Evolutionary conservation across 352 stramenopile genomes (phyloP).

Genomic region (Globisporangium splendens): DNA sequence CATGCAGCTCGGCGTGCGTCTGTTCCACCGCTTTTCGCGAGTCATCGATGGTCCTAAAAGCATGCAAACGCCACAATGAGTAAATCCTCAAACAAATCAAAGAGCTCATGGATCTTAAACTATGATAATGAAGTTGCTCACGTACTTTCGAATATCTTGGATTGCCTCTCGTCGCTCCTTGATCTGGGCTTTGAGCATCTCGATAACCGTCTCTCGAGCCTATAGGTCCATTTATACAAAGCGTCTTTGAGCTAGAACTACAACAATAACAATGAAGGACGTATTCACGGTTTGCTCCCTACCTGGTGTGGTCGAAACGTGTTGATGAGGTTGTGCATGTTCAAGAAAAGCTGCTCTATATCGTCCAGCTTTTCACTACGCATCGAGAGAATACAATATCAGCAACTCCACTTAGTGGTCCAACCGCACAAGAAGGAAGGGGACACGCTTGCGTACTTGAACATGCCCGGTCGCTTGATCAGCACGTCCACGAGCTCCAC

Average conservation of each 20-base stretch:
- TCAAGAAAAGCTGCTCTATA: conserved; percentile 83
- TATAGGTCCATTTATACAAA: neutral
- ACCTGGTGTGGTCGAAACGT: conserved; percentile 81
- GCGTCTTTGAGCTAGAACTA: too few species aligned
- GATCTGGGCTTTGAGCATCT: conserved; percentile 80
- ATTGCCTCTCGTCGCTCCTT: conserved; percentile 67
- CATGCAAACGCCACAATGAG: neutral
- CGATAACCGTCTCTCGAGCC: conserved; percentile 75
- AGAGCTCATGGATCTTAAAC: neutral
- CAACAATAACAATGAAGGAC: neutral
- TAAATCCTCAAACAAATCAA: neutral
- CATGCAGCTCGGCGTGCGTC: conserved; percentile 57
- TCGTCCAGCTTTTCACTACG: conserved; percentile 79
- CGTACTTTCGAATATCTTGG: conserved; percentile 63
- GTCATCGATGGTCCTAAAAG: conserved; percentile 58
- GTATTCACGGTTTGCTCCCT: neutral
- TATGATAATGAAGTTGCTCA: neutral
- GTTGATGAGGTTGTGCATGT: conserved; percentile 91
- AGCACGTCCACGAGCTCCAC: conserved; percentile 81
- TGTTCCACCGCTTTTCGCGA: conserved; percentile 56
- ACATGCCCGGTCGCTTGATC: conserved; percentile 71
- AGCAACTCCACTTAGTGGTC: too few species aligned
- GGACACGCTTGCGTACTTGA: conserved; percentile 51
- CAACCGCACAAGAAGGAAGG: neutral
- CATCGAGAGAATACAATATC: too few species aligned